These are phyloP conservation scores for Xylaria nigripes DNA, from an alignment of 495 filamentous ascomycete genomes.

Conservation along the genomic window DNA sequence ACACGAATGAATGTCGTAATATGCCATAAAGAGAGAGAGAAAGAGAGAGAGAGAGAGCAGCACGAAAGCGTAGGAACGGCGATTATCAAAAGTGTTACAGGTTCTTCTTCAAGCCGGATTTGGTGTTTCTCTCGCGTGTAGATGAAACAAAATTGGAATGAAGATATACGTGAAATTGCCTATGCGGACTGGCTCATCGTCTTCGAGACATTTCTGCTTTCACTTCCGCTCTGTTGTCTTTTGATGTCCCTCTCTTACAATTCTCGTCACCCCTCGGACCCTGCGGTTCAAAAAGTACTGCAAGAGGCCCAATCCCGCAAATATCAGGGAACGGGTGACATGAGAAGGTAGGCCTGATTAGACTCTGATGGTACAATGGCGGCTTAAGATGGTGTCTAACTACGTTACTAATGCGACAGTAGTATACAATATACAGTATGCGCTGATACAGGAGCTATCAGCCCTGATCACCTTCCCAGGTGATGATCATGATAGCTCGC, in stretches of 20 bases:
- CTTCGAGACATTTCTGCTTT: too few species aligned
- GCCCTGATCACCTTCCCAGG: neutral
- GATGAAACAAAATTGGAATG: too few species aligned
- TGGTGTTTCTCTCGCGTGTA: too few species aligned
- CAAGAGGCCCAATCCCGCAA: neutral
- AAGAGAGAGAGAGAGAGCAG: neutral
- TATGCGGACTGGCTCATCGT: too few species aligned
- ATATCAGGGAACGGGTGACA: neutral
- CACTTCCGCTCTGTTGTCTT: too few species aligned
- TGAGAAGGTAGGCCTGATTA: neutral
- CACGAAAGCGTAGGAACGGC: neutral
- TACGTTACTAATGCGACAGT: constrained; percentile 1
- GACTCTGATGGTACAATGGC: constrained; percentile 1
- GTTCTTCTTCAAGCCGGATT: neutral
- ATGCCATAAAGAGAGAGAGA: neutral
- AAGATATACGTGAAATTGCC: too few species aligned
- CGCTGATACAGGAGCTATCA: constrained; percentile 3
- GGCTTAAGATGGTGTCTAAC: neutral
- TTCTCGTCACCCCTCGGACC: too few species aligned
- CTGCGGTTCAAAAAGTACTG: too few species aligned
- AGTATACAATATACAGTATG: constrained; percentile 11
- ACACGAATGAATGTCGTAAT: neutral
- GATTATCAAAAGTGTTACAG: neutral
- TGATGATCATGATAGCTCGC: neutral
- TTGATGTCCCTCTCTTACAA: too few species aligned